Base-by-base conservation (phyloP, 768 basidiomycete genomes). In the Hygrophoropsis aurantiaca region DNA sequence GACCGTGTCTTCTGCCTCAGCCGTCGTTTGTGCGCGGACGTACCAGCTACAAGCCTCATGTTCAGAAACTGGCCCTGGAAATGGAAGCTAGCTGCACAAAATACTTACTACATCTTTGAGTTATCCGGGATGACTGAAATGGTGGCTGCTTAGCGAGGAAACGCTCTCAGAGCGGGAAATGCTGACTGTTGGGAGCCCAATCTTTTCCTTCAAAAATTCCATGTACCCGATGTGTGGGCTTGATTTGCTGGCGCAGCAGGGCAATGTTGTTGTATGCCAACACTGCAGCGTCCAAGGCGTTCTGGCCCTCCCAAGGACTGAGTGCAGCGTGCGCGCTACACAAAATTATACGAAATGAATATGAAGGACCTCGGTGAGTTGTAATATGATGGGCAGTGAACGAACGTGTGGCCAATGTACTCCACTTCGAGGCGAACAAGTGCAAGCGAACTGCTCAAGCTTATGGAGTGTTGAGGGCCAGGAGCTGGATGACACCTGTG, bases 401-500 rank as follows among this genome's bases (percentile, higher is more conserved):
- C 74, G 50, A 46, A 87, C 89, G 87, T 85, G 55, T 86, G 87
- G 3, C 90, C 90, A 39, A 63, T 65, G 56, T 82, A 91, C 62
- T 89, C 85, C 2, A 84, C 81, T 3, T 70, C 60, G 10, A 88
- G 53, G 10, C 77, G 68, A 45, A 83, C 73, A 15, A 89, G 50
- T 3, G 90, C 87, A 5, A 90, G 74, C 52, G 73, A 81, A 51
- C 81, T 73, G 40, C 75, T 79, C 30, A 91, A 68, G 50, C 81
- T 86, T 30, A 85, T 78, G 3, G 82, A 85, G 7, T 77, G 75
- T 4, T 80, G 73, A 1, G 87, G 87, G 1, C 90, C 89, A 15
- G 88, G 84, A 33, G 85, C 87, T 13, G 90, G 87, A 54, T 90
- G 89, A 54, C 85, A 90, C 85, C 89, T 89, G n/a, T n/a, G n/a